Conservation (phyloP, 2,329 filamentous ascomycete species). For the Fusarium sp. region DNA sequence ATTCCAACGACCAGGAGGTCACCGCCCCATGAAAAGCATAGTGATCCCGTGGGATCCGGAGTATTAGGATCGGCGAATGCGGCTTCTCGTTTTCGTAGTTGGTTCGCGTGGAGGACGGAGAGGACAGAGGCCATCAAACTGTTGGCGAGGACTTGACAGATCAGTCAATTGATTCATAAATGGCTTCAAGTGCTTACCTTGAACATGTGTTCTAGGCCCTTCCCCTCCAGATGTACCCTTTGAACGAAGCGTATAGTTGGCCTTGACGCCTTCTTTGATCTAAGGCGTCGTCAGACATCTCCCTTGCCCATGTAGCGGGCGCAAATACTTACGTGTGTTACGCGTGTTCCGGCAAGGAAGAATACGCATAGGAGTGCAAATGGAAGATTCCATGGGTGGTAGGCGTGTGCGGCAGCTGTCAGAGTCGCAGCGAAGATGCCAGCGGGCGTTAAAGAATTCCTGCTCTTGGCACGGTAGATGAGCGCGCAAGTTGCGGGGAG, state of each 20-base stretch:
- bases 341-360: conserved; percentile 84
- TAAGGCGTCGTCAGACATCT: conserved; percentile 48
- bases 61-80: conserved; percentile 48
- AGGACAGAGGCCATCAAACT: conserved; percentile 79
- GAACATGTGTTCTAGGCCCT: conserved; percentile 82
- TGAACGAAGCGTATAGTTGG: conserved; percentile 79
- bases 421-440: conserved; percentile 77
- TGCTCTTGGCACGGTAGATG: conserved; percentile 73
- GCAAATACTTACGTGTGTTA: conserved; percentile 72
- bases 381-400: conserved; percentile 96
- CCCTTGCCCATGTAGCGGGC: neutral
- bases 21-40: conserved; percentile 69
- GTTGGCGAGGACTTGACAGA: conserved; percentile 77
- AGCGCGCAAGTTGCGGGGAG: conserved; percentile 67
- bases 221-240: conserved; percentile 80
- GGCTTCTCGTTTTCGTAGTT: conserved; percentile 60
- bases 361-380: conserved; percentile 85
- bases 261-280: conserved; percentile 90
- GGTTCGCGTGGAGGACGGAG: conserved; percentile 66
- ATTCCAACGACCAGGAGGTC: conserved; percentile 72
- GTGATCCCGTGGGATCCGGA: conserved; percentile 50
- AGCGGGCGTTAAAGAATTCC: conserved; percentile 79
- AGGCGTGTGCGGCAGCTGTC: conserved; percentile 82
- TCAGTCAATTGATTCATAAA: neutral
- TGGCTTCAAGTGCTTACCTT: conserved; percentile 60